Evolutionary conservation across 177 flowering plant species (phyloP).

Genomic region (Vitis hybrid): DNA sequence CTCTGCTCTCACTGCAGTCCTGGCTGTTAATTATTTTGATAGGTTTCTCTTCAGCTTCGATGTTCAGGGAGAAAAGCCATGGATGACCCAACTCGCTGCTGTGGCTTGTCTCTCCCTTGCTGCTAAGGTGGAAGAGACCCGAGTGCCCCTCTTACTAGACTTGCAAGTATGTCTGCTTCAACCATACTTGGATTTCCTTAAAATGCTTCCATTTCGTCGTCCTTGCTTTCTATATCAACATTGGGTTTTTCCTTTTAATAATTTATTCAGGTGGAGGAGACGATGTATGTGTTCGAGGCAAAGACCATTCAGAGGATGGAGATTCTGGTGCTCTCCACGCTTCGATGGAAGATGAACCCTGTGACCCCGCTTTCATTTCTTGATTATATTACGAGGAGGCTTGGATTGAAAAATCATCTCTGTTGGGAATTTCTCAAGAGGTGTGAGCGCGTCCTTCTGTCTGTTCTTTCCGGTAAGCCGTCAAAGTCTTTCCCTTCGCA

Average conservation of each 20-base stretch:
- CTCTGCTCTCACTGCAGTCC: slow-evolving; percentile 38
- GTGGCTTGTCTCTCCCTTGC: slow-evolving; percentile 92
- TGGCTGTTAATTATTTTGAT: slow-evolving; percentile 47
- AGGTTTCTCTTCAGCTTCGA: slow-evolving; percentile 38
- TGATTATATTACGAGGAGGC: slow-evolving; percentile 62
- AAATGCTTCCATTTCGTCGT: neutral
- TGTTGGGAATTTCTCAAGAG: slow-evolving; percentile 59
- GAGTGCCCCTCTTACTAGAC: slow-evolving; percentile 77
- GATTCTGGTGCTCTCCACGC: slow-evolving; percentile 70
- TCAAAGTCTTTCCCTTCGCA: neutral
- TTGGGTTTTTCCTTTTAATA: slow-evolving; percentile 6
- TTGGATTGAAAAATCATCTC: slow-evolving; percentile 50
- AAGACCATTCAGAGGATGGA: slow-evolving; percentile 88
- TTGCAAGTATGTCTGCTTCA: slow-evolving; percentile 55
- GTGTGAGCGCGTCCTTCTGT: slow-evolving; percentile 57
- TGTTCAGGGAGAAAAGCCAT: slow-evolving; percentile 40
- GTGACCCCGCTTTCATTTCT: slow-evolving; percentile 77
- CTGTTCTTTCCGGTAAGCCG: slow-evolving; percentile 50
- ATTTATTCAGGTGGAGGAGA: slow-evolving; percentile 60
- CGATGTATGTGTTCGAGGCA: slow-evolving; percentile 69
- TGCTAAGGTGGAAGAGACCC: slow-evolving; percentile 88
- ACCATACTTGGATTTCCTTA: neutral
- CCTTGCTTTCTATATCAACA: neutral
- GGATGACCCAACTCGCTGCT: slow-evolving; percentile 61
- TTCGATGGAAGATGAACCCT: slow-evolving; percentile 87